Evolutionary conservation across 768 basidiomycete genomes (phyloP), one percentile per base, ranked within the genome.

Genomic region (Pulveroboletus sp.): DNA sequence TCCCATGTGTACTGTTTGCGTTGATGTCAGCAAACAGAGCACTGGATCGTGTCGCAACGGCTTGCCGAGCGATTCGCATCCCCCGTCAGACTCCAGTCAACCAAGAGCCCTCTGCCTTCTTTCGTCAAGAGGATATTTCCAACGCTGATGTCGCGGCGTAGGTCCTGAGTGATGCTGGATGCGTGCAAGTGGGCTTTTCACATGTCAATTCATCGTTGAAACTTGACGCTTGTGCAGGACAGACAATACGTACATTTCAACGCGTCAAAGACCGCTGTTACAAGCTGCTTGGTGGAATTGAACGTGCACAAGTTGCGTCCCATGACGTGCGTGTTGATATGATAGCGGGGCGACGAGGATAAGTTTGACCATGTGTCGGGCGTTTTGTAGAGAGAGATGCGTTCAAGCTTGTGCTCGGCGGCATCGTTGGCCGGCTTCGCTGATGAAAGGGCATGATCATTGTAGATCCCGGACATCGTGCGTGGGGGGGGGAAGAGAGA

Each of bases 61-160:
- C 40, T 21, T 23, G 43, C 50, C 20, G 31, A 27, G 16, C 41
- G 41, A 5, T 40, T 25, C 23, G 25, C 4, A 5, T 2, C 16
- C 42, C 51, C 16, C 42, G 56, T 5, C 27, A 62, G 17, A 33
- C 68, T 66, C 63, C 61, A 65, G 19, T 68, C 64, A 21, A 55
- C 57, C 14, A 68, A 49, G n/a, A 63, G 10, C 0, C 62, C 61
- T 4, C 12, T 31, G 0, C 55, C 56, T 1, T 53, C 44, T 1
- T 37, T 37, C 1, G 33, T 51, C 7, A 64, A 38, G 16, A 68
- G 33, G 46, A 69, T 58, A 37, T 67, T 68, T 5, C 53, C 51
- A 0, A 24, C 29, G 23, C 65, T 69, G n/a, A 66, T 57, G 24
- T 68, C 65, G 2, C 67, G 53, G 39, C 68, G 66, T 19, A 67